phyloP scores from a whole-genome alignment of 2,329 filamentous ascomycete species.

The Colletotrichum sp. region DNA sequence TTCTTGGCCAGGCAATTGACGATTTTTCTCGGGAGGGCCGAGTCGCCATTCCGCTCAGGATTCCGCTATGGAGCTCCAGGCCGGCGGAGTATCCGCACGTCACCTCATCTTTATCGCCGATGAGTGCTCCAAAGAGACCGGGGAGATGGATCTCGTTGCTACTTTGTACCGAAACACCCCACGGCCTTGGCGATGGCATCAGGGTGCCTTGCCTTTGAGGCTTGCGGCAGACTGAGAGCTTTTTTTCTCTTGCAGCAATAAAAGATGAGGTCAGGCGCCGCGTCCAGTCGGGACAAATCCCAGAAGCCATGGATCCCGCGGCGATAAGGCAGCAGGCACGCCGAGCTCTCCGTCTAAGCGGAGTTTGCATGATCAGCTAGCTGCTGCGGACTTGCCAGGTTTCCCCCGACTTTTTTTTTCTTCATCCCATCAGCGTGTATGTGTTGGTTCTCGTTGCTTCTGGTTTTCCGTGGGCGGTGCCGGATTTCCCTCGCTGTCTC shows the following conservation, averaged over 20 bases:
- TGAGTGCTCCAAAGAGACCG: background rate
- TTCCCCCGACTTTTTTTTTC: background rate
- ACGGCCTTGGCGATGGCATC: background rate
- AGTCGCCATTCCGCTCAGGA: background rate
- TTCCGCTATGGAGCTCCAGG: background rate
- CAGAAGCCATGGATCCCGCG: background rate
- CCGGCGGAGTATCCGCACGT: background rate
- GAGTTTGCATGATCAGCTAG: background rate
- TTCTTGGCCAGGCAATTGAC: background rate
- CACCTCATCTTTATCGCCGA: background rate
- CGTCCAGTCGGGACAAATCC: background rate
- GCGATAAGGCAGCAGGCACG: background rate
- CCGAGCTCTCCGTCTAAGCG: constrained; percentile 2
- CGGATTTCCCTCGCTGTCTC: background rate
- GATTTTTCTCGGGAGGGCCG: background rate
- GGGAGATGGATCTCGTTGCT: background rate
- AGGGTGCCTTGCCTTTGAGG: background rate
- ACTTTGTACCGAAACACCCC: background rate
- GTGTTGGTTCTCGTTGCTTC: background rate
- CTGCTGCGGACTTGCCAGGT: background rate
- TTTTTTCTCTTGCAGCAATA: background rate
- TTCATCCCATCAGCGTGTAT: background rate
- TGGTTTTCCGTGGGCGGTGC: background rate
- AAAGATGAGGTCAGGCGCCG: background rate
- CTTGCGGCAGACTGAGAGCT: background rate